These are phyloP conservation scores for Globisporangium acanthophoron DNA, from an alignment of 352 stramenopile species.

Conservation along the genomic window DNA sequence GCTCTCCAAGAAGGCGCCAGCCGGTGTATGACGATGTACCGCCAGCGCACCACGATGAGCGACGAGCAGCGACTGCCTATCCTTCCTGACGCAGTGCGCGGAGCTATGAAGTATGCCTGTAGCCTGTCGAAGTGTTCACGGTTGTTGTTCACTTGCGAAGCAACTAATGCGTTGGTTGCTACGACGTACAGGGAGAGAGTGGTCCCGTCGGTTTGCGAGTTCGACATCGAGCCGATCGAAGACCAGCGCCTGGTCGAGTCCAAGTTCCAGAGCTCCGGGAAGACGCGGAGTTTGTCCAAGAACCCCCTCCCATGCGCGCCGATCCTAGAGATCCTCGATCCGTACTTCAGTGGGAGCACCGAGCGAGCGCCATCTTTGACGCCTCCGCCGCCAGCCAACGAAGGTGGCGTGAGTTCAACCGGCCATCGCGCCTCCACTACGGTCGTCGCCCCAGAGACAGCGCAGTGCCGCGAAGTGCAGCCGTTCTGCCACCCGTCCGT, in stretches of 20 bases:
- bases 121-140: not conserved
- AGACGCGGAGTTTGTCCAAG: slow-evolving; percentile 1
- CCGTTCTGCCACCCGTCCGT: slow-evolving; percentile 45
- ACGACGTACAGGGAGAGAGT: slow-evolving; percentile 35
- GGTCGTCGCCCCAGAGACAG: not conserved
- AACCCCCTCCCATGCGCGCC: not conserved
- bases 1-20: slow-evolving; percentile 36
- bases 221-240: slow-evolving; percentile 48
- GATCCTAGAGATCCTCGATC: slow-evolving; percentile 25
- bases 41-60: slow-evolving; percentile 47
- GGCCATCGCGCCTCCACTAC: too few relatives aligned
- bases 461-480: slow-evolving; percentile 51
- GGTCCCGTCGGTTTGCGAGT: slow-evolving; percentile 45
- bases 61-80: slow-evolving; percentile 56
- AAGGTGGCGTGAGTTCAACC: not conserved
- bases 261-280: slow-evolving; percentile 29
- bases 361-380: not conserved
- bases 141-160: not conserved
- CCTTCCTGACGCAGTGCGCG: slow-evolving; percentile 45
- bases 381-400: not conserved
- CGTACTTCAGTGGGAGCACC: slow-evolving; percentile 15
- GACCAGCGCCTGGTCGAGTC: slow-evolving; percentile 27
- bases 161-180: not conserved
- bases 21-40: slow-evolving; percentile 51
- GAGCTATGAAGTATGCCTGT: slow-evolving; percentile 38